Evolutionary conservation across 495 filamentous ascomycete genomes (phyloP).

Genomic region (Tuber calosporum): DNA sequence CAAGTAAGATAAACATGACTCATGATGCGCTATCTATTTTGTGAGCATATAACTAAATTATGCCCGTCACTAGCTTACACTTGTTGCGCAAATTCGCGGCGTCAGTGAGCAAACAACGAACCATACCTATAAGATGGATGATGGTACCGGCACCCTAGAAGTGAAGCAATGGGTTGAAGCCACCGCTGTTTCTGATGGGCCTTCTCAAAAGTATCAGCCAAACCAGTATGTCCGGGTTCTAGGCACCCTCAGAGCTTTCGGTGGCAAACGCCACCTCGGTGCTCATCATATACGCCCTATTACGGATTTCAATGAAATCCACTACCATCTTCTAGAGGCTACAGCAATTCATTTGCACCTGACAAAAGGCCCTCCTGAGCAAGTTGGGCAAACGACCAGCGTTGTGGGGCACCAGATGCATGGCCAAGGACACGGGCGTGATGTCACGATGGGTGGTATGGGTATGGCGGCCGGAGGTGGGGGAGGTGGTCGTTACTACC

Average conservation of each 20-base stretch:
- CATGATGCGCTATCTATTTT: background rate
- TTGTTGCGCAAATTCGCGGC: constrained; percentile 83
- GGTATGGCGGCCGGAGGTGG: constrained; percentile 32
- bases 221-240: constrained; percentile 76
- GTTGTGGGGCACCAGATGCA: constrained; percentile 40
- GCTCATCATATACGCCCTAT: constrained; percentile 75
- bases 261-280: constrained; percentile 68
- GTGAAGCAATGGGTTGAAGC: constrained; percentile 86
- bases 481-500: constrained; percentile 29
- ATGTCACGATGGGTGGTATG: constrained; percentile 40
- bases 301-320: constrained; percentile 80
- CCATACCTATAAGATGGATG: constrained; percentile 84
- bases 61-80: constrained; percentile 53
- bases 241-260: constrained; percentile 69
- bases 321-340: constrained; percentile 81
- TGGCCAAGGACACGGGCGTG: constrained; percentile 52
- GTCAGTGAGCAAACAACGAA: constrained; percentile 83
- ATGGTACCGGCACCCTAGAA: constrained; percentile 87
- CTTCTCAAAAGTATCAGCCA: constrained; percentile 51
- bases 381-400: constrained; percentile 36
- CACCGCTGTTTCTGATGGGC: constrained; percentile 49
- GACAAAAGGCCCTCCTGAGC: constrained; percentile 61
- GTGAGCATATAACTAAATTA: background rate
- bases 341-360: constrained; percentile 79
- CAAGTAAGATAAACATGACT: constrained; percentile 44